Base-by-base conservation (phyloP, 257 asterid genomes). In the Paulownia fortunei region DNA sequence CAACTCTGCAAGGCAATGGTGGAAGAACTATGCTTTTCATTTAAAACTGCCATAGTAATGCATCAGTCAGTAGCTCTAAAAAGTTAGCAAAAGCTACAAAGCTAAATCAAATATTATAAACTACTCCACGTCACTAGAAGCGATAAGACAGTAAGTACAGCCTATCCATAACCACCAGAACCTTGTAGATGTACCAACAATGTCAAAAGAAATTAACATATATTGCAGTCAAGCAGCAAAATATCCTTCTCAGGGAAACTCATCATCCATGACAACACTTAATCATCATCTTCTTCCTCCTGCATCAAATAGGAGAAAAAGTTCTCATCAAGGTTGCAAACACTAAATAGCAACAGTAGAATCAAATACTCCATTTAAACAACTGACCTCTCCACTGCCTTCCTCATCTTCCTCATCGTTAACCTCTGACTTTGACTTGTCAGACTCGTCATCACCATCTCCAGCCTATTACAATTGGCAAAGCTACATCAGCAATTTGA, bases 361-460 rank as follows among this genome's bases (percentile, higher is more conserved):
- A 62, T 9, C 6, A 8, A 12, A n/a, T 23, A 37, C 24, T 49
- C 21, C 34, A 47, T 11, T 61, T 42, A 42, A 21, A 18, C 13
- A 19, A 73, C 92, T 76, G 11, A 88, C 97, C 85, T 88, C 90
- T 77, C 74, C 91, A 60, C 86, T 86, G 67, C 87, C 87, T 8
- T 86, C 95, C 64, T 82, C 91, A 0, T 82, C 91, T 5, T 84
- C 92, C 55, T 87, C 95, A 21, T 92, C 87, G 32, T 88, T 72
- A 15, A 87, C 89, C 83, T 88, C 94, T 0, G 97, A 92, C 82
- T 91, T 91, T 0, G 95, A 91, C 84, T 88, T 91, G 80, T 91
- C 95, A 12, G 97, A 89, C 72, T 80, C 92, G 3, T 87, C 94
- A 7, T 83, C 89, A 7, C 64, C 88, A 27, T 70, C 78, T n/a